phyloP scores from a whole-genome alignment of 352 stramenopile genomes.

The Phytophthora sansomeana region DNA sequence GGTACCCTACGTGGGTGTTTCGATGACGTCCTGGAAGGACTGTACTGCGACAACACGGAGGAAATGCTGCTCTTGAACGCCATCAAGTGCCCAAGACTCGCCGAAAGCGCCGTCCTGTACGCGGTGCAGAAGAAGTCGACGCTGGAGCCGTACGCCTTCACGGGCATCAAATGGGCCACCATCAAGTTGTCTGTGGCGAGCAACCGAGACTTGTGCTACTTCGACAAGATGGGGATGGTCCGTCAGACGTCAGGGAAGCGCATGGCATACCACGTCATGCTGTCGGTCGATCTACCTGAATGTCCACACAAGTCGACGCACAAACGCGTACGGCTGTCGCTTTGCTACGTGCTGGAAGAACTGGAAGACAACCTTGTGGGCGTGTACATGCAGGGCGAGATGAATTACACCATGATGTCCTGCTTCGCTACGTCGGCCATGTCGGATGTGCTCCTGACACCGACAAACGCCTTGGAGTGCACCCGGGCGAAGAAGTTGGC shows the following conservation, averaged over 20 bases:
- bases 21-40: slow-evolving; percentile 55
- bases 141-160: slow-evolving; percentile 46
- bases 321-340: slow-evolving; percentile 32
- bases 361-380: slow-evolving; percentile 39
- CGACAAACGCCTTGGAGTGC: slow-evolving; percentile 40
- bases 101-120: slow-evolving; percentile 51
- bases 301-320: slow-evolving; percentile 37
- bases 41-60: slow-evolving; percentile 47
- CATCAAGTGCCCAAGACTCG: slow-evolving; percentile 43
- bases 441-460: slow-evolving; percentile 32
- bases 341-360: slow-evolving; percentile 55
- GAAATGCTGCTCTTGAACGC: slow-evolving; percentile 54
- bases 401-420: slow-evolving; percentile 28
- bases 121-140: slow-evolving; percentile 32
- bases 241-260: slow-evolving; percentile 40
- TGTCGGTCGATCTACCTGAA: slow-evolving; percentile 49
- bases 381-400: slow-evolving; percentile 49
- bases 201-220: slow-evolving; percentile 59
- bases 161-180: slow-evolving; percentile 53
- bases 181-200: slow-evolving; percentile 41
- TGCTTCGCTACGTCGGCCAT: slow-evolving; percentile 40
- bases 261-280: slow-evolving; percentile 55
- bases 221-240: slow-evolving; percentile 55
- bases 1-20: slow-evolving; percentile 47
- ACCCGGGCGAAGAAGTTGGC: slow-evolving; percentile 36